Evolutionary conservation across 2,329 filamentous ascomycete genomes (phyloP).

Genomic region (Paracamarosporium sp.): DNA sequence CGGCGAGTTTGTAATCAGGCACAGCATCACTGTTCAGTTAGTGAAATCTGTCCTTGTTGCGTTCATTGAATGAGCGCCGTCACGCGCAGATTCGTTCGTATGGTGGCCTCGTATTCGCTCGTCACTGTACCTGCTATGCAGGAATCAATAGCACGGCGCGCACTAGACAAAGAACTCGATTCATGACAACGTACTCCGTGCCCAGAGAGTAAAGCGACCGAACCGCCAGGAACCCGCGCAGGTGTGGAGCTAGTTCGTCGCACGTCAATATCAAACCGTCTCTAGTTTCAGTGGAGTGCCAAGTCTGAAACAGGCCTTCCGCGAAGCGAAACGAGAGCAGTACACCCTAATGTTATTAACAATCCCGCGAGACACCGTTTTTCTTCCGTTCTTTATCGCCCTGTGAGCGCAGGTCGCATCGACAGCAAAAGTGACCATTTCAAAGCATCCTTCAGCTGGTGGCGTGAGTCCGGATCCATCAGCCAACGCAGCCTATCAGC

Average conservation of each 20-base stretch:
- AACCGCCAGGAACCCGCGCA: not conserved
- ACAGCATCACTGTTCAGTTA: not conserved
- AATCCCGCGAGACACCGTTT: not conserved
- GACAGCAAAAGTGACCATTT: conserved; percentile 2
- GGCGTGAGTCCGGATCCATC: conserved; percentile 15
- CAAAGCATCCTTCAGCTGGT: conserved; percentile 6
- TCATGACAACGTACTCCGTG: not conserved
- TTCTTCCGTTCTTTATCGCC: not conserved
- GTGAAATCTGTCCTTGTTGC: not conserved
- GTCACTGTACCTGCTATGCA: not conserved
- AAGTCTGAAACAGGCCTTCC: conserved; percentile 8
- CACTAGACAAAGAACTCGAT: not conserved
- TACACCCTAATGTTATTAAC: not conserved
- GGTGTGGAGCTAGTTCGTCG: conserved; percentile 7
- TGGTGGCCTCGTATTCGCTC: conserved; percentile 2
- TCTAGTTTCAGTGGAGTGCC: conserved; percentile 3
- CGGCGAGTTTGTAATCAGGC: not conserved
- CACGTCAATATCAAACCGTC: conserved; percentile 4
- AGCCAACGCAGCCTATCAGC: not conserved
- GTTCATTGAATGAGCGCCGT: not conserved
- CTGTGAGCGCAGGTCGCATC: conserved; percentile 2
- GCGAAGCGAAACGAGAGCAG: conserved; percentile 4
- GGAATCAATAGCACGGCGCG: not conserved
- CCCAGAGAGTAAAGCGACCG: not conserved
- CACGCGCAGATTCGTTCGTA: conserved; percentile 3